Evolutionary conservation across 2,329 filamentous ascomycete genomes (phyloP).

Genomic region (Claviceps fusiformis): DNA sequence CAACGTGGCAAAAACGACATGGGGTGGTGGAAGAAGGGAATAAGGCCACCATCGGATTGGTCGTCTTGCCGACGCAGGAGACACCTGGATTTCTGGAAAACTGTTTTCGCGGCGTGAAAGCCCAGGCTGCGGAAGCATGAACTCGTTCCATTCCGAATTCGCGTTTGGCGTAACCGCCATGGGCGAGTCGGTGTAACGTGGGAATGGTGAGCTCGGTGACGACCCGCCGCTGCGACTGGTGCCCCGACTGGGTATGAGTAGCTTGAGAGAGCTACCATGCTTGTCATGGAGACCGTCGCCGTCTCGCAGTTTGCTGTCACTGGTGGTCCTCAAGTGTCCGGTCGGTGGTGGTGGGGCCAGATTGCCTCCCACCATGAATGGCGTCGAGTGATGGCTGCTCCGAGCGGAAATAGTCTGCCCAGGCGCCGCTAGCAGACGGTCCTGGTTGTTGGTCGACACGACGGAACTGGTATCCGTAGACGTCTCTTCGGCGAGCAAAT

Average conservation of each 20-base stretch:
- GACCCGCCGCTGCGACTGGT: constrained; percentile 30
- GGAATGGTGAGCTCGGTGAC: constrained; percentile 51
- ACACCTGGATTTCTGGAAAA: constrained; percentile 29
- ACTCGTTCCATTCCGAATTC: constrained; percentile 33
- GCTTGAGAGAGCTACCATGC: constrained; percentile 18
- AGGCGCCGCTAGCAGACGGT: constrained; percentile 1
- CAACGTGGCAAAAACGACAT: constrained; percentile 56
- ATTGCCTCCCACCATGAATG: constrained; percentile 26
- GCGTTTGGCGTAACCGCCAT: constrained; percentile 27
- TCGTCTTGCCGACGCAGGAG: constrained; percentile 22
- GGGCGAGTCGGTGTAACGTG: constrained; percentile 49
- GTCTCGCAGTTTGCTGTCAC: not conserved
- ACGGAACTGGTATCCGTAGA: not conserved
- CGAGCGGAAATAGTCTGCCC: constrained; percentile 7
- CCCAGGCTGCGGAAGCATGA: constrained; percentile 34
- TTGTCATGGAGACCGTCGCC: constrained; percentile 2
- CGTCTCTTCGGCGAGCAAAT: not conserved
- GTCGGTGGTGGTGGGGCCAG: constrained; percentile 28
- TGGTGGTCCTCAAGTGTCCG: constrained; percentile 9
- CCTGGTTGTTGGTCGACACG: not conserved
- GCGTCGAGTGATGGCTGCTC: constrained; percentile 9
- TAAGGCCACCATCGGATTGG: constrained; percentile 73
- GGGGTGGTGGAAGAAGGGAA: constrained; percentile 54
- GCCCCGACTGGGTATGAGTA: constrained; percentile 34
- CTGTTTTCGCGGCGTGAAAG: constrained; percentile 29